Conservation (phyloP, 192 early-diverging fungal species). For the Tieghemiomyces parasiticus region DNA sequence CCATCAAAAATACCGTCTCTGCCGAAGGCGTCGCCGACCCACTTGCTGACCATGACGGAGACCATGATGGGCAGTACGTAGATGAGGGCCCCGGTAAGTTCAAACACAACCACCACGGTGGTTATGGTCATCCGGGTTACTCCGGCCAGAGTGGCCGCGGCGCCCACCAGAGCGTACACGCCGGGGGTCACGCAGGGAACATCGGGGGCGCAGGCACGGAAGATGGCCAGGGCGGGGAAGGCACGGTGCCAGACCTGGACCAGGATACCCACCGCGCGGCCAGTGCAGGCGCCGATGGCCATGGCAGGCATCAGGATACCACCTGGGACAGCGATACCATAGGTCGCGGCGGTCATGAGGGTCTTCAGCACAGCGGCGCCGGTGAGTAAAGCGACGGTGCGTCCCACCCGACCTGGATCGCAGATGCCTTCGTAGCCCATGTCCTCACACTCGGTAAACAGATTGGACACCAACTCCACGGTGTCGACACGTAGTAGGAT, state of each 20-base stretch:
- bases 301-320: constrained; percentile 80
- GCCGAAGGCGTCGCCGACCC: constrained; percentile 25
- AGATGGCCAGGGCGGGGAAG: constrained; percentile 43
- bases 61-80: constrained; percentile 90
- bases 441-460: constrained; percentile 34
- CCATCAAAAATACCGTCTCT: constrained; percentile 37
- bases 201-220: constrained; percentile 50
- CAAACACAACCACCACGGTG: constrained; percentile 97
- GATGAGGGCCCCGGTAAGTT: constrained; percentile 89
- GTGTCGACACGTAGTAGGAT: constrained; percentile 28
- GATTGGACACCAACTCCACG: constrained; percentile 33
- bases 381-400: constrained; percentile 34
- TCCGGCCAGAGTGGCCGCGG: constrained; percentile 64
- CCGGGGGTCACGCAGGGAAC: constrained; percentile 77
- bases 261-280: constrained; percentile 74
- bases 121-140: constrained; percentile 89
- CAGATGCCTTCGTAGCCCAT: constrained; percentile 28
- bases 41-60: constrained; percentile 39
- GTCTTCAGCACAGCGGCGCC: constrained; percentile 45
- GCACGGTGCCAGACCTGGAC: constrained; percentile 58
- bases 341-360: constrained; percentile 47
- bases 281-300: constrained; percentile 83
- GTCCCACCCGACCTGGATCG: constrained; percentile 16
- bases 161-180: constrained; percentile 70
- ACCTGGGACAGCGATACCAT: constrained; percentile 59